Evolutionary conservation across 2,329 filamentous ascomycete genomes (phyloP).

Genomic region (Colletotrichum karsti): DNA sequence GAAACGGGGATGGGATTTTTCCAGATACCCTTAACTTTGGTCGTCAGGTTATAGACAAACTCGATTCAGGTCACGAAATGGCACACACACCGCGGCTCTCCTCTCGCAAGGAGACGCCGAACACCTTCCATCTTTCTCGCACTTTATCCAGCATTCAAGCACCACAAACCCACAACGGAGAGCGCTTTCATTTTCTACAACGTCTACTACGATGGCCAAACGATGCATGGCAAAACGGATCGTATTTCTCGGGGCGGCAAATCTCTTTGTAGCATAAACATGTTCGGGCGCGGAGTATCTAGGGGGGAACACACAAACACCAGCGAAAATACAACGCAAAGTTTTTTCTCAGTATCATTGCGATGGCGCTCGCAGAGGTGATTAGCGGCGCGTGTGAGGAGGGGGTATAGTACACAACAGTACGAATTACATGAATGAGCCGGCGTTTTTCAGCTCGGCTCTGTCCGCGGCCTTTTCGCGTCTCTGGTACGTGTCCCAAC

Average conservation of each 20-base stretch:
- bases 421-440: neutral
- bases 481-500: no score
- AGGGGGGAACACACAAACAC: neutral
- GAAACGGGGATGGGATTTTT: conserved; percentile 28
- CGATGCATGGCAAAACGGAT: neutral
- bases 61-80: conserved; percentile 35
- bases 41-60: conserved; percentile 45
- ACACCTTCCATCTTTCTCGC: neutral
- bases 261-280: neutral
- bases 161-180: neutral
- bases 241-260: neutral
- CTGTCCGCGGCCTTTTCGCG: neutral
- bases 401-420: neutral
- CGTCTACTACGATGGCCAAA: neutral
- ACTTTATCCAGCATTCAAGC: conserved; percentile 17
- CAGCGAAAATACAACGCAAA: neutral
- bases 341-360: neutral
- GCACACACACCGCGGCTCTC: conserved; percentile 21
- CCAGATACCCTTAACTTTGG: conserved; percentile 45
- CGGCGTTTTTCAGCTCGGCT: neutral
- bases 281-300: neutral
- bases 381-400: neutral
- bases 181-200: neutral
- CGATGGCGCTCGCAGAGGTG: neutral
- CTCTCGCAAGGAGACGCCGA: neutral